Evolutionary conservation across 2,329 filamentous ascomycete species (phyloP).

Genomic region (Sporothrix inflata): DNA sequence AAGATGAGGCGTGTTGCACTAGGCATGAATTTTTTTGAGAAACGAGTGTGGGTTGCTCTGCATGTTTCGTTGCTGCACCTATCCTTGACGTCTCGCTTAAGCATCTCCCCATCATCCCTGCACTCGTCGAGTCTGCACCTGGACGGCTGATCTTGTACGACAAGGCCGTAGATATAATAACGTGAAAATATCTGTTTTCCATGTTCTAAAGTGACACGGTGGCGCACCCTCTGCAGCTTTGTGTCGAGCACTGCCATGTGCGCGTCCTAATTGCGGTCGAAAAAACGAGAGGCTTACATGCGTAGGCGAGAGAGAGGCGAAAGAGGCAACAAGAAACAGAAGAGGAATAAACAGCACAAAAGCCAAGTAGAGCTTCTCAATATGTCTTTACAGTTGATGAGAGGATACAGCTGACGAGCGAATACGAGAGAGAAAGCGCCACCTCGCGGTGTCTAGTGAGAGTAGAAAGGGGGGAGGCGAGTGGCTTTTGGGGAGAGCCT

Average conservation of each 20-base stretch:
- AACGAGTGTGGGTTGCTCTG: neutral
- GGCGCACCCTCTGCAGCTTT: neutral
- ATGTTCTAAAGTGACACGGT: neutral
- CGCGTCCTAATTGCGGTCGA: neutral
- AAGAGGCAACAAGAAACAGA: neutral
- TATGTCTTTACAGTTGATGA: neutral
- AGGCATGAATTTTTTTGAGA: too few relatives aligned
- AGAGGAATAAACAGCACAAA: neutral
- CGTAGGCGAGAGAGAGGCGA: neutral
- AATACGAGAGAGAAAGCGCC: neutral
- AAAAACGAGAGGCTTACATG: neutral
- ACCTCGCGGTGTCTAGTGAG: slow-evolving; percentile 8
- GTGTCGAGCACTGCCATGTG: neutral
- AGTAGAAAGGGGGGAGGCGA: neutral
- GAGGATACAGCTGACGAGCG: neutral
- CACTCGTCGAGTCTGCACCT: neutral
- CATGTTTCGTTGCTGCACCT: neutral
- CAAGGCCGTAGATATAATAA: neutral
- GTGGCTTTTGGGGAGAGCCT: neutral
- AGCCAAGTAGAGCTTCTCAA: neutral
- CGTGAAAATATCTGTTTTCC: neutral
- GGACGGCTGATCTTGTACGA: neutral
- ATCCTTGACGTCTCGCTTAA: slow-evolving; percentile 19
- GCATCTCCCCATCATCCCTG: neutral
- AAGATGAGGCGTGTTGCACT: neutral